A percentile compares a stretch with the other conserved stretches of the same genome.
These are phyloP conservation scores for Hirschfeldia incana DNA, from an alignment of 345 rosid genomes.

Conservation along the genomic window DNA sequence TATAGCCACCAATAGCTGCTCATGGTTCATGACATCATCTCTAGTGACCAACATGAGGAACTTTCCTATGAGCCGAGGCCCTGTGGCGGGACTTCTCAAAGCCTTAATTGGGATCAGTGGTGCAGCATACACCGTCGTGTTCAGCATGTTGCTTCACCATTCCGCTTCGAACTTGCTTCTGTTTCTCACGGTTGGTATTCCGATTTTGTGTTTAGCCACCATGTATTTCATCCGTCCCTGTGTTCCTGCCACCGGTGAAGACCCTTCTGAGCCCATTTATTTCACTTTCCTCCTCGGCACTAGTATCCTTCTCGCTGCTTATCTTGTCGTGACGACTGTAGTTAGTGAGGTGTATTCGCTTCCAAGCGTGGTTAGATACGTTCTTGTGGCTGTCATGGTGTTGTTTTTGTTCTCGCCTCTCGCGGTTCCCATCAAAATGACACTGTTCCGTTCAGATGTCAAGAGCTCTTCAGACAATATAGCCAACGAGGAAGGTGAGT, in stretches of 20 bases:
- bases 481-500: constrained; percentile 45
- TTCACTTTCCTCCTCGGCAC: constrained; percentile 67
- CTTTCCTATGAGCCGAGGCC: constrained; percentile 69
- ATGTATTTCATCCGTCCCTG: constrained; percentile 81
- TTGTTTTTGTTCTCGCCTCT: constrained; percentile 73
- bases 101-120: constrained; percentile 80
- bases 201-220: constrained; percentile 60
- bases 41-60: constrained; percentile 87
- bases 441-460: constrained; percentile 55
- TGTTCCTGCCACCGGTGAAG: constrained; percentile 87
- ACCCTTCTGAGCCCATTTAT: constrained; percentile 74
- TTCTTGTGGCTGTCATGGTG: constrained; percentile 62
- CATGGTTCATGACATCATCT: constrained; percentile 75
- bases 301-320: constrained; percentile 69
- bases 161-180: constrained; percentile 65
- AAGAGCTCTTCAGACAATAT: constrained; percentile 60
- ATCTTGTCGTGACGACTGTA: constrained; percentile 60
- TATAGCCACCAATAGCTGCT: constrained; percentile 71
- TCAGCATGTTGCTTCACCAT: constrained; percentile 54
- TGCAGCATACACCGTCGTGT: constrained; percentile 73
- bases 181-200: constrained; percentile 74
- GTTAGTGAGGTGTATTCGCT: constrained; percentile 48
- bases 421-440: constrained; percentile 91
- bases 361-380: constrained; percentile 47
- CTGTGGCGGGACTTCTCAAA: constrained; percentile 74